These are phyloP conservation scores for Pseudopithomyces chartarum DNA, from an alignment of 2,329 filamentous ascomycete genomes.

Conservation along the genomic window DNA sequence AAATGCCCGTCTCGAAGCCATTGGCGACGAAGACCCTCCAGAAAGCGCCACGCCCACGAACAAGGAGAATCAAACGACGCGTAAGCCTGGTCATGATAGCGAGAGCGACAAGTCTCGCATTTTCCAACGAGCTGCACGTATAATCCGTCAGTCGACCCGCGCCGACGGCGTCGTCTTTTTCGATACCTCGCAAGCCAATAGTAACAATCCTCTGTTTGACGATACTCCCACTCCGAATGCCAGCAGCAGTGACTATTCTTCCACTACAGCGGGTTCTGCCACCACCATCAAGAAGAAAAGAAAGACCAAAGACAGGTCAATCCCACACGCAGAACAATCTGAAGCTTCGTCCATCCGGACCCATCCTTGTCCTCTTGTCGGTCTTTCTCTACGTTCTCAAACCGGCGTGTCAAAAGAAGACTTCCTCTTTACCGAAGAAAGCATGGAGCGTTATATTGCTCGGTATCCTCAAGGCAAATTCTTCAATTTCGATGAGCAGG, in stretches of 20 bases:
- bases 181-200: constrained; percentile 37
- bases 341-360: constrained; percentile 14
- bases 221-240: constrained; percentile 13
- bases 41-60: constrained; percentile 7
- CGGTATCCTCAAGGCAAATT: constrained; percentile 41
- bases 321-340: neutral
- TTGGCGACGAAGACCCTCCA: constrained; percentile 27
- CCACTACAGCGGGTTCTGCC: constrained; percentile 37
- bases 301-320: constrained; percentile 7
- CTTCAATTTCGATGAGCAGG: constrained; percentile 42
- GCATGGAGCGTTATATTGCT: constrained; percentile 41
- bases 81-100: constrained; percentile 22
- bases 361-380: constrained; percentile 32
- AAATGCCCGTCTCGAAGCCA: constrained; percentile 34
- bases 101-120: constrained; percentile 31
- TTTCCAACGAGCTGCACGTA: constrained; percentile 42
- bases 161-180: constrained; percentile 44
- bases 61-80: constrained; percentile 21
- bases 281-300: constrained; percentile 27
- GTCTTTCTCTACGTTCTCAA: constrained; percentile 26
- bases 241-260: constrained; percentile 34
- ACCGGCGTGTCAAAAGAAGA: constrained; percentile 28
- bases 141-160: constrained; percentile 39
- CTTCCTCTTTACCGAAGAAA: constrained; percentile 37
- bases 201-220: constrained; percentile 30